Evolutionary conservation across 2,329 filamentous ascomycete genomes (phyloP), one percentile per base, ranked within the genome.

Genomic region (Penicillium hesseltinei): DNA sequence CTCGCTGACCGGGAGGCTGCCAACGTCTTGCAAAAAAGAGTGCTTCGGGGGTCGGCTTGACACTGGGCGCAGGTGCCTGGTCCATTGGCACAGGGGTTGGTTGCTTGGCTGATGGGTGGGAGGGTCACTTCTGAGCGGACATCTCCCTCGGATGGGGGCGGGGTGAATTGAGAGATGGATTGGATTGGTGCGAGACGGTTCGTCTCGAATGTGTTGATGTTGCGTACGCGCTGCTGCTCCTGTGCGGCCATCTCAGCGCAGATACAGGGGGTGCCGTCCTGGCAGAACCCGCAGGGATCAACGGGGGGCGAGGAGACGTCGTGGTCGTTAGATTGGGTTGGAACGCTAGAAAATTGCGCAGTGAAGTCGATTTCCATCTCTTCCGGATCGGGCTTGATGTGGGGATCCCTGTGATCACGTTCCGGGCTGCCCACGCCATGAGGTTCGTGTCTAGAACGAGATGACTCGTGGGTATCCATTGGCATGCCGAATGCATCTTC

Each of bases 41-140:
- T 90, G 3, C 90, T 91, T 69, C 88, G 88, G 19, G 90, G 89
- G 69, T 93, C 90, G 2, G 85, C 80, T 58, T 88, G 82, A 70
- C 90, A 94, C 75, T 93, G 89, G 4, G 88, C 84, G 69, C 90
- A 94, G 17, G 88, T 89, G 10, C 90, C 90, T 0, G 90, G 90
- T 0, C 89, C 89, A 52, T 88, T 88, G 38, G 84, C 80, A 27
- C 88, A 80, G 46, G 75, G 70, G 46, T 76, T 77, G 23, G 72
- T 71, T 10, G 73, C 66, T 59, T 74, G 61, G 58, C 63, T 71
- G 57, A 73, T 69, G n/a, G 72, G 68, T 5, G 70, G 70, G 8
- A 77, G 63, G 23, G 71, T 82, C 58, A 82, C 72, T 8, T 85
- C 80, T 1, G 80, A 78, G 17, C 82, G 80, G 66, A 82, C 81